Base-by-base conservation (phyloP, 2,329 filamentous ascomycete genomes). In the Periconia digitata region DNA sequence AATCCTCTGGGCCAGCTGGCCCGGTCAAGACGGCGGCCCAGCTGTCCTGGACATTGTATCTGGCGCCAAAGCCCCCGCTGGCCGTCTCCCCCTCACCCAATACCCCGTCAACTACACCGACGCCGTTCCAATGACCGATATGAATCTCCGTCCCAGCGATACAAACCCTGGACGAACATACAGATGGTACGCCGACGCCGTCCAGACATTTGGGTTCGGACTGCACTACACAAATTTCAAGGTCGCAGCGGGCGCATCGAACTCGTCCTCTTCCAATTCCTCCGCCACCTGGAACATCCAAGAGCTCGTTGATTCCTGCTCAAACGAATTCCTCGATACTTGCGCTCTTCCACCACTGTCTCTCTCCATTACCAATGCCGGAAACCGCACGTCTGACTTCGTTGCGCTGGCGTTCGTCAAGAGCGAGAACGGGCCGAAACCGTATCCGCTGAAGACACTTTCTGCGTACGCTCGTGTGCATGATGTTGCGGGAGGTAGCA, bases 221-320 rank as follows among this genome's bases (percentile, higher is more conserved):
- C 57, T 84, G 47, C 81, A 84, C 62, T 85, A 85, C 66, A 85
- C 81, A 6, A 79, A 69, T 43, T 85, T 85, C 63, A 32, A 32
- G 27, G 27, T 32, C 27, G 3, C 27, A 4, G 27, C 27, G 10
- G 27, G 27, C 27, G 27, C 27, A 13, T 32, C 27, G 10, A 32
- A 32, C 27, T 32, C 27, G 12, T 63, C 51, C 1, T 56, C 57
- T 20, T 18, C 56, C 35, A 51, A 72, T 51, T 8, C 18, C 10
- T 37, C 32, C 10, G 18, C 10, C 5, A 44, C 15, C n/a, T 47
- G 62, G 60, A 36, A 48, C 8, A 60, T 62, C 24, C 40, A 54
- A 3, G 53, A 54, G 13, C 50, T 64, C 0, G 13, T 51, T 0
- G 49, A 49, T 10, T 59, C 71, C 40, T 74, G 71, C 47, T 68